Percentiles rank a stretch among this genome's conserved stretches.
Evolutionary conservation across 2,329 filamentous ascomycete species (phyloP).

Genomic region (Cercospora nicotianae): DNA sequence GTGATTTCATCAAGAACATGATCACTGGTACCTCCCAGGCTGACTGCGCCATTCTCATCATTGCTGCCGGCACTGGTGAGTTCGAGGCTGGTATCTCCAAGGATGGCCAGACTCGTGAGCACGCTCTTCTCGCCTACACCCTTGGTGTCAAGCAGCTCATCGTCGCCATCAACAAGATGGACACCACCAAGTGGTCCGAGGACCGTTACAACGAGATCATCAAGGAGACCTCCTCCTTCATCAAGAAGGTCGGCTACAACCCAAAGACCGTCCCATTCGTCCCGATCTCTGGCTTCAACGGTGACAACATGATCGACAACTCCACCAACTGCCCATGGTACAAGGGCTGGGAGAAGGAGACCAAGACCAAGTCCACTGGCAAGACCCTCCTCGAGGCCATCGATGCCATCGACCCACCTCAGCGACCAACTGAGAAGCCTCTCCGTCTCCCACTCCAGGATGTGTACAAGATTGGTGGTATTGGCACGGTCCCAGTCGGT

Average conservation of each 20-base stretch:
- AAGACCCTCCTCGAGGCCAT: slow-evolving; percentile 99
- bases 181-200: slow-evolving; percentile 98
- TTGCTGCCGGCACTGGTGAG: slow-evolving; percentile 99
- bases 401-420: slow-evolving; percentile 88
- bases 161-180: slow-evolving; percentile 99
- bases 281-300: slow-evolving; percentile 99
- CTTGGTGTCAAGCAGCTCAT: slow-evolving; percentile 99
- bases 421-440: slow-evolving; percentile 96
- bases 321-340: slow-evolving; percentile 99
- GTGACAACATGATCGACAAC: slow-evolving; percentile 96
- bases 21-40: slow-evolving; percentile 99
- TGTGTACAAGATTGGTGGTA: slow-evolving; percentile 99
- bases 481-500: slow-evolving; percentile 98
- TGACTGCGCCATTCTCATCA: slow-evolving; percentile 99
- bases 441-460: slow-evolving; percentile 99
- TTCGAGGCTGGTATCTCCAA: slow-evolving; percentile 99
- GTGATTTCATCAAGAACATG: slow-evolving; percentile 99
- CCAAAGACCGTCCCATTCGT: slow-evolving; percentile 98
- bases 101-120: slow-evolving; percentile 99
- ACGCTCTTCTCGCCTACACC: slow-evolving; percentile 99
- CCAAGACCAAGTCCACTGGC: slow-evolving; percentile 82
- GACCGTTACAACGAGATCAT: slow-evolving; percentile 97
- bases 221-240: slow-evolving; percentile 99
- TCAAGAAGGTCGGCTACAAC: slow-evolving; percentile 99
- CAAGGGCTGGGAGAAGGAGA: slow-evolving; percentile 99